Conservation (phyloP, 1,284 basidiomycete genomes). For the Apiotrichum gamsii region DNA sequence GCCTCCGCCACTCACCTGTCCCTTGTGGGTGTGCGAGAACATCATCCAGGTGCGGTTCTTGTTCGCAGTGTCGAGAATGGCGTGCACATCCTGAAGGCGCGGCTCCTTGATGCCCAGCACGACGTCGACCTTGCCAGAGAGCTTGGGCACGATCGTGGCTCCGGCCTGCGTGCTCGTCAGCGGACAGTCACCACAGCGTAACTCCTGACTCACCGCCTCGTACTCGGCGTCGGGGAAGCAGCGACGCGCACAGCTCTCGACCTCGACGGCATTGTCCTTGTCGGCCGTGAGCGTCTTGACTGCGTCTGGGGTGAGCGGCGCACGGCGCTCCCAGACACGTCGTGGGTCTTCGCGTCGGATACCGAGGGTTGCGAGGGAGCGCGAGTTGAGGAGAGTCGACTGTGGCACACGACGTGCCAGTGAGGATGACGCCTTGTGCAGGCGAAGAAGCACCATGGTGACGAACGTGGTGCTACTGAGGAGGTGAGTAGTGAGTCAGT, state of each 20-base stretch:
- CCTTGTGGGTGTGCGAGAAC: constrained; percentile 85
- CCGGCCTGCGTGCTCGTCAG: constrained; percentile 57
- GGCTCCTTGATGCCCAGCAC: constrained; percentile 83
- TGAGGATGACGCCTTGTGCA: background rate
- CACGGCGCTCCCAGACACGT: constrained; percentile 80
- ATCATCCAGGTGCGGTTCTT: constrained; percentile 53
- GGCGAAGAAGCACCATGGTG: constrained; percentile 2
- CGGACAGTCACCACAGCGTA: background rate
- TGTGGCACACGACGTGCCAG: background rate
- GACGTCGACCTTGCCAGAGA: constrained; percentile 61
- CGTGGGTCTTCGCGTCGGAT: constrained; percentile 70
- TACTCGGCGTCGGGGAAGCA: constrained; percentile 65
- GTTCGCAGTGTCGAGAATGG: constrained; percentile 12
- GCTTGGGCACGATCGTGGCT: constrained; percentile 57
- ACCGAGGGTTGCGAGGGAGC: constrained; percentile 51
- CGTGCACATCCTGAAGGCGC: constrained; percentile 57
- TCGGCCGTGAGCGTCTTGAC: constrained; percentile 54
- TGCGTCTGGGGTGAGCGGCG: constrained; percentile 69
- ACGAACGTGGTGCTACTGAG: background rate
- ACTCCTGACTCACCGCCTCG: constrained; percentile 53
- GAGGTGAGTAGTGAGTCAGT: background rate
- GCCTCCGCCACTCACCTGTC: constrained; percentile 32
- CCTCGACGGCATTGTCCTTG: constrained; percentile 28
- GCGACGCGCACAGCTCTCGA: constrained; percentile 59
- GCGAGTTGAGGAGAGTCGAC: background rate